Conservation (phyloP, 192 early-diverging fungal species). For the Jimgerdemannia flammicorona region DNA sequence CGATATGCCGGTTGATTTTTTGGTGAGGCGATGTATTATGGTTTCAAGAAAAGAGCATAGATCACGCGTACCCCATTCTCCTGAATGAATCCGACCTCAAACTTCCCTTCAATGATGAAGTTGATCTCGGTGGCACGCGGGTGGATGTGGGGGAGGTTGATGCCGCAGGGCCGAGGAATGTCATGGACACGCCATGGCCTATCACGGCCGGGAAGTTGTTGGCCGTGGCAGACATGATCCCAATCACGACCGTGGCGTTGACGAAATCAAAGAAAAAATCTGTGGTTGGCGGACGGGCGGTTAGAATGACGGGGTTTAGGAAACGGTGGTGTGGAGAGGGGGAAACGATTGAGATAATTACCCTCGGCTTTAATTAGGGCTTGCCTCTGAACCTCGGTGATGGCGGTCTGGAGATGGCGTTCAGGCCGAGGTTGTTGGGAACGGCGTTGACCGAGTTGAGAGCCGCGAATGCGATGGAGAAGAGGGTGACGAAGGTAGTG, state of each 20-base stretch:
- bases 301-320: slow-evolving; percentile 1
- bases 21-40: background rate
- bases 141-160: slow-evolving; percentile 19
- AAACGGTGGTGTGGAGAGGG: background rate
- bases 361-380: background rate
- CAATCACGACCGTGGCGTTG: slow-evolving; percentile 1
- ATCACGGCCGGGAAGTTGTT: slow-evolving; percentile 16
- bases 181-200: slow-evolving; percentile 12
- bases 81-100: slow-evolving; percentile 12
- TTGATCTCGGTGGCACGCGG: slow-evolving; percentile 18
- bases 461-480: no score
- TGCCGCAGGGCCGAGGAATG: slow-evolving; percentile 17
- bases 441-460: no score
- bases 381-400: background rate
- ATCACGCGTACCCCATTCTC: background rate
- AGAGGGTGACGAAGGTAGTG: no score
- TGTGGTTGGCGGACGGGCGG: background rate
- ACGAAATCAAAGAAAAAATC: slow-evolving; percentile 14
- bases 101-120: slow-evolving; percentile 15
- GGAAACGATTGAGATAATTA: background rate
- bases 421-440: no score
- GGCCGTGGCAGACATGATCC: slow-evolving; percentile 5
- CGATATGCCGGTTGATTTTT: background rate
- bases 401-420: background rate
- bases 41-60: background rate